Evolutionary conservation across 805 yeast genomes (phyloP).

Genomic region (Pichia deserticola): DNA sequence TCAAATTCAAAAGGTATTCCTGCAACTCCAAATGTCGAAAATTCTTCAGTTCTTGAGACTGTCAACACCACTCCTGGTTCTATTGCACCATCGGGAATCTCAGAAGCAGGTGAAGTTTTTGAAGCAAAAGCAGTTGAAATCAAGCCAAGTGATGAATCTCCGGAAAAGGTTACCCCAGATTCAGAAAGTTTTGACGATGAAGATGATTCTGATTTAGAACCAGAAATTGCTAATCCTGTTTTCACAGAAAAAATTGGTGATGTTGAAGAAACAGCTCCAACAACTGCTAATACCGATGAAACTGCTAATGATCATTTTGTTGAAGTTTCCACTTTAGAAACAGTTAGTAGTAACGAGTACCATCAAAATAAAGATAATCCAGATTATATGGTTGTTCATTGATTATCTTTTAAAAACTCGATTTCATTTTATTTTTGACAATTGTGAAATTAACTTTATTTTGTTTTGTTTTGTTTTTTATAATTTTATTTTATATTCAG

Average conservation of each 20-base stretch:
- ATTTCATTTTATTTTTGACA: background rate
- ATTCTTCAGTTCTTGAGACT: background rate
- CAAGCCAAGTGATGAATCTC: conserved; percentile 1
- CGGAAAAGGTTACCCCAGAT: conserved; percentile 2
- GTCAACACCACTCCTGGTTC: background rate
- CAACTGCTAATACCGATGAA: conserved; percentile 5
- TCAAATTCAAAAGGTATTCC: background rate
- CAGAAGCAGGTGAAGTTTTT: conserved; percentile 7
- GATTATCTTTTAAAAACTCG: background rate
- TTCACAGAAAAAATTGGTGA: conserved; percentile 26
- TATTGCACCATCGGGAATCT: conserved; percentile 3
- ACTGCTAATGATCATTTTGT: conserved; percentile 17
- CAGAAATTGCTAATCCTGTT: conserved; percentile 20
- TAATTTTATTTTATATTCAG: no score
- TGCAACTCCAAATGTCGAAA: background rate
- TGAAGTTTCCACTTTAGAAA: conserved; percentile 37
- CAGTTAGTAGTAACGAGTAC: conserved; percentile 41
- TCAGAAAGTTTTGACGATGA: conserved; percentile 6
- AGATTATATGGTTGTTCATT: conserved; percentile 34
- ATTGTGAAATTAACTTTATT: background rate
- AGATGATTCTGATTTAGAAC: conserved; percentile 20
- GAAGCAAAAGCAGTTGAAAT: conserved; percentile 8
- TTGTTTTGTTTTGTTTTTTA: background rate
- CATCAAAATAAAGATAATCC: conserved; percentile 40
- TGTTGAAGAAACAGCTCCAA: conserved; percentile 1